These are phyloP conservation scores for Thermomucor indicae-seudaticae DNA, from an alignment of 371 early-diverging fungal genomes.

Conservation along the genomic window DNA sequence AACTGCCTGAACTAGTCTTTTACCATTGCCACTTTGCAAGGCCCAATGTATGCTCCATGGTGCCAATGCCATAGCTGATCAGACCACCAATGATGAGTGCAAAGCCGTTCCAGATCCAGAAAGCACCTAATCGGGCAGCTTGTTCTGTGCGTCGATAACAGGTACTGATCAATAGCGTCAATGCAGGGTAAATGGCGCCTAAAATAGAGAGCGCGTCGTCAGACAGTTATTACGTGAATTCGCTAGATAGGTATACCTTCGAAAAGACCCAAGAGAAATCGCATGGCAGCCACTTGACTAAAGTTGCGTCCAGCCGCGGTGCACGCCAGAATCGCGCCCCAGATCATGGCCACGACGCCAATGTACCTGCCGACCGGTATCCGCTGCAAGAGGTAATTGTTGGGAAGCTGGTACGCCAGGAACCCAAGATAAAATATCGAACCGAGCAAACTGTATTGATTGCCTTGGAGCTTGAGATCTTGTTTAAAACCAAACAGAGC, in stretches of 20 bases:
- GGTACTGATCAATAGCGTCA: conserved; percentile 30
- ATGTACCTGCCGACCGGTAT: conserved; percentile 28
- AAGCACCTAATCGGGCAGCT: conserved; percentile 29
- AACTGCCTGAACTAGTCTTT: background rate
- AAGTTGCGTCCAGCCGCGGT: conserved; percentile 22
- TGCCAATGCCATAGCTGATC: conserved; percentile 52
- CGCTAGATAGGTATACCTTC: conserved; percentile 26
- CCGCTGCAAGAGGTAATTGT: conserved; percentile 35
- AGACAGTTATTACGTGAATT: conserved; percentile 20
- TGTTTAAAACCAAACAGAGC: conserved; percentile 22
- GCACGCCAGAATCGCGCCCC: conserved; percentile 28
- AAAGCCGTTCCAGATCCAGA: conserved; percentile 42
- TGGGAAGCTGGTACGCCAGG: conserved; percentile 35
- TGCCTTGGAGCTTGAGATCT: conserved; percentile 21
- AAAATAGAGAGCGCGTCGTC: too few relatives aligned
- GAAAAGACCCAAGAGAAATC: conserved; percentile 31
- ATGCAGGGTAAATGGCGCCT: conserved; percentile 17
- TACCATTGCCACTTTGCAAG: conserved; percentile 59
- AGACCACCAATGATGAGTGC: conserved; percentile 60
- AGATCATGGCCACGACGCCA: conserved; percentile 25
- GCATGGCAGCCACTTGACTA: conserved; percentile 31
- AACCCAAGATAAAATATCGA: conserved; percentile 41
- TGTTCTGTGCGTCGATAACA: conserved; percentile 35
- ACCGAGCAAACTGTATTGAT: conserved; percentile 26
- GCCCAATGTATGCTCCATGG: conserved; percentile 34